A percentile compares a stretch with the other conserved stretches of the same genome.
phyloP scores from a whole-genome alignment of 352 stramenopile species.

The Thalassiosira pacifica region DNA sequence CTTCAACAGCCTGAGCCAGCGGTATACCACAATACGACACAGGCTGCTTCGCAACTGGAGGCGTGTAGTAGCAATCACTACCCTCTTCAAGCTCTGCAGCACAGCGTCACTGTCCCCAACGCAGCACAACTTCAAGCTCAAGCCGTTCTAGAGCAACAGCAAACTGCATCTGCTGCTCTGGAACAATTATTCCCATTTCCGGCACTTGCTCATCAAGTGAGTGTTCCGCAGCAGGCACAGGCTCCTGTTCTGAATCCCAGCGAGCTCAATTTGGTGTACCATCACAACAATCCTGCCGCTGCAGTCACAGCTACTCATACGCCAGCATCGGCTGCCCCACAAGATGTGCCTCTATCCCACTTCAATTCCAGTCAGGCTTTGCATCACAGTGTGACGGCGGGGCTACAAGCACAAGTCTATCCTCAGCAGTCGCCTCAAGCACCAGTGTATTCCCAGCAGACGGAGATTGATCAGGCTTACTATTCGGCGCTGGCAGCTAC shows the following conservation, averaged over 20 bases:
- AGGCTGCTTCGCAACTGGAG: too few relatives aligned
- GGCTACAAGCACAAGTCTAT: not conserved
- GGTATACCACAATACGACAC: not conserved
- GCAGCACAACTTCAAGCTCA: too few relatives aligned
- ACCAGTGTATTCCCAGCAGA: conserved; percentile 22
- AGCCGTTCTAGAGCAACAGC: too few relatives aligned
- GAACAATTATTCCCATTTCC: conserved; percentile 14
- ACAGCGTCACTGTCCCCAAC: too few relatives aligned
- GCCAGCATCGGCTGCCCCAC: not conserved
- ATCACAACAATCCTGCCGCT: too few relatives aligned
- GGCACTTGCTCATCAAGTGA: conserved; percentile 14
- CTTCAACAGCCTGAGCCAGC: not conserved
- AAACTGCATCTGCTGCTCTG: not conserved
- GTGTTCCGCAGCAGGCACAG: not conserved
- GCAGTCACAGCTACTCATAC: too few relatives aligned
- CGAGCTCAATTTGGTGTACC: conserved; percentile 6
- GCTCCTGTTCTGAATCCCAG: conserved; percentile 4
- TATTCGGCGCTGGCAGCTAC: too few relatives aligned
- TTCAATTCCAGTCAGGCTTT: not conserved
- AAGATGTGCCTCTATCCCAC: conserved; percentile 9
- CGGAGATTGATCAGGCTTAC: too few relatives aligned
- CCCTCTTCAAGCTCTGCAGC: too few relatives aligned
- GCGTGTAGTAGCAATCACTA: not conserved
- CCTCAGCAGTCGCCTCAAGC: not conserved
- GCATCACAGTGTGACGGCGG: not conserved